Base-by-base conservation (phyloP, 352 stramenopile species). In the Pythium monospermum region DNA sequence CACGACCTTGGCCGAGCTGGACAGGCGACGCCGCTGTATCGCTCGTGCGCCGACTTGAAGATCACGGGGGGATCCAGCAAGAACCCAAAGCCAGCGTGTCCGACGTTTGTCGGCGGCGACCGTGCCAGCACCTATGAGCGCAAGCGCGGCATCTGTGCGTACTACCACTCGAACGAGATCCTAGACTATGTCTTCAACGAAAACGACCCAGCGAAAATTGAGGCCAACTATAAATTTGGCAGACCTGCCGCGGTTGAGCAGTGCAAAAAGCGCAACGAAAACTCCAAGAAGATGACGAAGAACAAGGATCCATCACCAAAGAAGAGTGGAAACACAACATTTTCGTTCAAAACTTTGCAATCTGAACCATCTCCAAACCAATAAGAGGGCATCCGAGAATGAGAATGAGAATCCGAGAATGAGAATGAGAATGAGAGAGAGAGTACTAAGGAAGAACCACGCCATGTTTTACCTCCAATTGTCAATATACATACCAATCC, bases 61-160 rank as follows among this genome's bases (percentile, higher is more conserved):
- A 31, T 63, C n/a, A 63, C 55, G 25, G 44, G 38, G 4, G 36
- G 33, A 1, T 47, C 41, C 18, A 28, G 12, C 8, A 52, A 51
- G 27, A 35, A 25, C 3, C 22, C 23, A 11, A 19, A 19, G 8
- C 55, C 55, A 2, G 23, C 16, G 35, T 63, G 55, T 25, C 55
- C 55, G 16, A 57, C 47, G 16, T 63, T 63, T 36, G 40, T 53
- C 5, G 55, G 55, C 23, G 55, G 55, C 21, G 55, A 63, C 40
- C 55, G 55, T 18, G 40, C 45, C 13, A 58, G 47, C 3, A 49
- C 43, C 3, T 22, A 27, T 16, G 22, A 58, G 48, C 43, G 53
- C 15, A 58, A 63, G 30, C 28, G 32, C 31, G 42, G 58, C 38
- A 36, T 52, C 47, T 63, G 55, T 35, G 44, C 58, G 23, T 63